These are phyloP conservation scores for Solanum ossicruentum DNA, from an alignment of 257 asterid genomes.

Conservation along the genomic window DNA sequence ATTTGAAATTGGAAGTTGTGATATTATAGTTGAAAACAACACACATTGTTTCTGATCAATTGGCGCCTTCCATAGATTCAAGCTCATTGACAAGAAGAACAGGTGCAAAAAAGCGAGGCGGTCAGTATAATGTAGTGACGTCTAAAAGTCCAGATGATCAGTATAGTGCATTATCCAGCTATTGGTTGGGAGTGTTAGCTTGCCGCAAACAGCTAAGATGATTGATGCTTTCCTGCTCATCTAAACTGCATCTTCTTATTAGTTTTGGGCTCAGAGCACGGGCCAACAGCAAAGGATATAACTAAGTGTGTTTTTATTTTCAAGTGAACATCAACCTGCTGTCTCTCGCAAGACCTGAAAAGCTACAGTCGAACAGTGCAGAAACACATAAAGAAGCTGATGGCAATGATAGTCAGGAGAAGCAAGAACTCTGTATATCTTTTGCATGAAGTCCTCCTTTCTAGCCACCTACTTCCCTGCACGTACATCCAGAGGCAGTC, in stretches of 20 bases:
- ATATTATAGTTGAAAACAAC: not conserved
- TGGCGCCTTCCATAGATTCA: not conserved
- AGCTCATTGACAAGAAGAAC: not conserved
- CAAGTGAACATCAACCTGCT: not conserved
- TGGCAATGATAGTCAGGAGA: not conserved
- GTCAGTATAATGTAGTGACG: not conserved
- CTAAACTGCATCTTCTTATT: not conserved
- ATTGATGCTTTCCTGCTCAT: not conserved
- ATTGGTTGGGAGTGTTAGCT: not conserved
- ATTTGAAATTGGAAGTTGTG: not conserved
- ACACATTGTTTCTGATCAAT: not conserved
- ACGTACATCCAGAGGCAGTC: constrained; percentile 24
- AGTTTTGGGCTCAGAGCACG: not conserved
- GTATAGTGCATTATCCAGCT: not conserved
- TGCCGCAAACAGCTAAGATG: not conserved
- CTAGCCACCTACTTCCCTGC: not conserved
- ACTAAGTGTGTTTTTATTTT: not conserved
- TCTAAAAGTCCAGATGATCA: not conserved
- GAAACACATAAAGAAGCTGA: not conserved
- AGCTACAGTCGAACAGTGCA: not conserved
- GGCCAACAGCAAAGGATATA: not conserved
- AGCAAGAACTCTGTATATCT: not conserved
- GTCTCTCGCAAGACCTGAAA: not conserved
- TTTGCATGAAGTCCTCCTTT: not conserved
- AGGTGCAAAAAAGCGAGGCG: not conserved